A percentile compares a stretch with the other conserved stretches of the same genome.
phyloP scores from a whole-genome alignment of 1,284 basidiomycete species.

The Malassezia pachydermatis region DNA sequence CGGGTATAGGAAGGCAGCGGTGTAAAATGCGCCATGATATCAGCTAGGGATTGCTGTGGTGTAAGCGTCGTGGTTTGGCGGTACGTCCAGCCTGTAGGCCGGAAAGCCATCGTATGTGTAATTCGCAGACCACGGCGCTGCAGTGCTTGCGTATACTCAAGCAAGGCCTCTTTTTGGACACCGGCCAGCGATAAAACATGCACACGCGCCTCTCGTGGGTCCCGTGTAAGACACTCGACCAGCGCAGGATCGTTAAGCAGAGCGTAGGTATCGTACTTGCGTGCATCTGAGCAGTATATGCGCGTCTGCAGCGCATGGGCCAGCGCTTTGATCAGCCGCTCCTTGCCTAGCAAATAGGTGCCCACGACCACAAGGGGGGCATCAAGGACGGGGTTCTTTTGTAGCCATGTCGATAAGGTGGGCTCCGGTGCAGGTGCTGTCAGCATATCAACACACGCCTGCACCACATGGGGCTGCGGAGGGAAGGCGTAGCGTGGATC shows the following conservation, averaged over 20 bases:
- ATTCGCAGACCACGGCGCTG: constrained; percentile 65
- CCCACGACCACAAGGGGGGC: constrained; percentile 68
- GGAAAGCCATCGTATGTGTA: constrained; percentile 66
- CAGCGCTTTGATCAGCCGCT: constrained; percentile 87
- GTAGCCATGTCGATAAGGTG: neutral
- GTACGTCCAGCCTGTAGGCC: constrained; percentile 89
- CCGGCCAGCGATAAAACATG: constrained; percentile 73
- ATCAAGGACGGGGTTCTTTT: neutral
- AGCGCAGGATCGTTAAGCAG: constrained; percentile 56
- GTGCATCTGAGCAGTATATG: constrained; percentile 70
- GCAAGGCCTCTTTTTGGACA: constrained; percentile 68
- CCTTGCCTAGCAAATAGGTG: constrained; percentile 94
- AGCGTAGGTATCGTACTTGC: constrained; percentile 38
- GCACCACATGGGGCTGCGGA: constrained; percentile 79
- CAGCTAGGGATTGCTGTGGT: neutral
- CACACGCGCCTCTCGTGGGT: constrained; percentile 66
- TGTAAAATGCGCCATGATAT: neutral
- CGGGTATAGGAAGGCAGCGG: constrained; percentile 56
- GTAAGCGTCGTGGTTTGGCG: constrained; percentile 52
- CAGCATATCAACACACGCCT: constrained; percentile 71
- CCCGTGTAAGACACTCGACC: constrained; percentile 63
- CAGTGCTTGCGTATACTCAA: constrained; percentile 57
- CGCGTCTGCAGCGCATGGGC: constrained; percentile 71
- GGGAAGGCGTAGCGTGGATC: constrained; percentile 92
- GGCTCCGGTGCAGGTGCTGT: neutral